Conservation (phyloP, 352 stramenopile genomes). For the Aphanomyces cochlioides region DNA sequence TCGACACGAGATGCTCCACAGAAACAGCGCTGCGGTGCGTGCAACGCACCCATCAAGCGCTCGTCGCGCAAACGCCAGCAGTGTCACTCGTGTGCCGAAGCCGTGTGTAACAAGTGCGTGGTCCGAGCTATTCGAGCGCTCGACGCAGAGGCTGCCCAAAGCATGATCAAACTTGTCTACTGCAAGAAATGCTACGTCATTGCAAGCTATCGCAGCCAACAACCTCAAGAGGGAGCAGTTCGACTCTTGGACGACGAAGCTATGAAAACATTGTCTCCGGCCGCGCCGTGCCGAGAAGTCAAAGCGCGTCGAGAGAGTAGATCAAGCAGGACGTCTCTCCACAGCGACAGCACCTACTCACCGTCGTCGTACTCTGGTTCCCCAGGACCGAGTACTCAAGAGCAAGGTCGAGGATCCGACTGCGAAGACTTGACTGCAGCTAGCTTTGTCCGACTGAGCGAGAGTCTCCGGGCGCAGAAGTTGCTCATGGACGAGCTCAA, state of each 20-base stretch:
- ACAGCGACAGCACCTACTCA: not conserved
- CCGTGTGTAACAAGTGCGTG: slow-evolving; percentile 70
- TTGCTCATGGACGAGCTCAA: not conserved
- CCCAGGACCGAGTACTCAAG: too few species aligned
- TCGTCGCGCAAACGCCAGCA: slow-evolving; percentile 44
- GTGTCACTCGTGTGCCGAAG: slow-evolving; percentile 66
- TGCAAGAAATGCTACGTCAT: slow-evolving; percentile 17
- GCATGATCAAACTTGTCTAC: not conserved
- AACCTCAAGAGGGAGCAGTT: not conserved
- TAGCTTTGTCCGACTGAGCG: slow-evolving; percentile 9
- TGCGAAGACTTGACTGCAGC: slow-evolving; percentile 9
- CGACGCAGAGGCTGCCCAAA: not conserved
- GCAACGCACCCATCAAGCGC: not conserved
- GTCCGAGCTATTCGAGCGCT: not conserved
- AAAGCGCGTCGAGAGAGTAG: too few species aligned
- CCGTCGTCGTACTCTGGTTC: not conserved
- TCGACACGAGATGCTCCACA: not conserved
- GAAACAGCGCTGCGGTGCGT: not conserved
- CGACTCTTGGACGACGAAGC: not conserved
- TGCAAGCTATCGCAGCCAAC: not conserved
- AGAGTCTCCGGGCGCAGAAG: slow-evolving; percentile 11
- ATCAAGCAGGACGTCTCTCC: not conserved
- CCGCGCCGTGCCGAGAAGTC: too few species aligned
- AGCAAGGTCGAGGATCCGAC: not conserved
- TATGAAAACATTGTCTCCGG: too few species aligned